These are phyloP conservation scores for Nephelium lappaceum DNA, from an alignment of 345 rosid species.

Conservation along the genomic window DNA sequence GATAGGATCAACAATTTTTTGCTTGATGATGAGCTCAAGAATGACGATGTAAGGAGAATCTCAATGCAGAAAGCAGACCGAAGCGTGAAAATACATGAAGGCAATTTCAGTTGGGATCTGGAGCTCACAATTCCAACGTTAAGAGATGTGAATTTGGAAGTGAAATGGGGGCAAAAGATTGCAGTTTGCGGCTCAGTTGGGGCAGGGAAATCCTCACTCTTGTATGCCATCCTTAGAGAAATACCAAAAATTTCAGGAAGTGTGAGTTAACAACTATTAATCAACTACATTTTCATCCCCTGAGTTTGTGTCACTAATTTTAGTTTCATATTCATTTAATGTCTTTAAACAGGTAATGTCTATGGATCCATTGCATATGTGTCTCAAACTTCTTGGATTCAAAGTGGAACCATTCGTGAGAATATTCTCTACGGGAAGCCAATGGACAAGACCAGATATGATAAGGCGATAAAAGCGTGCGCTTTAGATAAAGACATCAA, in stretches of 20 bases:
- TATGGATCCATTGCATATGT: constrained; percentile 70
- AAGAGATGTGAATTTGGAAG: constrained; percentile 42
- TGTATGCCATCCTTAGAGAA: constrained; percentile 69
- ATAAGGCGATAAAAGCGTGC: constrained; percentile 55
- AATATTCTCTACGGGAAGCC: constrained; percentile 67
- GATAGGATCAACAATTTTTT: constrained; percentile 57
- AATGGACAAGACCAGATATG: constrained; percentile 60
- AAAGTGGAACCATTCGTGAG: constrained; percentile 76
- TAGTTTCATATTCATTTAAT: background rate
- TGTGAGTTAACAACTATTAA: constrained; percentile 42
- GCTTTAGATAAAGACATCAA: constrained; percentile 72
- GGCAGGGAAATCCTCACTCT: constrained; percentile 74
- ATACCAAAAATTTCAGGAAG: constrained; percentile 66
- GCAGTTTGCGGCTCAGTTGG: constrained; percentile 87
- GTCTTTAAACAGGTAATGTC: constrained; percentile 47
- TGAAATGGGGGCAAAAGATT: constrained; percentile 55
- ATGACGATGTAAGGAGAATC: constrained; percentile 33
- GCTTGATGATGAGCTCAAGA: constrained; percentile 64
- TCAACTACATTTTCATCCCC: background rate
- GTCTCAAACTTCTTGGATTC: constrained; percentile 83
- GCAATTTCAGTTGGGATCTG: constrained; percentile 73
- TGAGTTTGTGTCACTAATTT: constrained; percentile 12
- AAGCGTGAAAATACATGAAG: constrained; percentile 50
- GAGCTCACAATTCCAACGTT: constrained; percentile 47
- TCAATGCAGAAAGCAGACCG: constrained; percentile 22